phyloP scores from a whole-genome alignment of 345 rosid genomes.

The Diplotaxis tenuifolia region DNA sequence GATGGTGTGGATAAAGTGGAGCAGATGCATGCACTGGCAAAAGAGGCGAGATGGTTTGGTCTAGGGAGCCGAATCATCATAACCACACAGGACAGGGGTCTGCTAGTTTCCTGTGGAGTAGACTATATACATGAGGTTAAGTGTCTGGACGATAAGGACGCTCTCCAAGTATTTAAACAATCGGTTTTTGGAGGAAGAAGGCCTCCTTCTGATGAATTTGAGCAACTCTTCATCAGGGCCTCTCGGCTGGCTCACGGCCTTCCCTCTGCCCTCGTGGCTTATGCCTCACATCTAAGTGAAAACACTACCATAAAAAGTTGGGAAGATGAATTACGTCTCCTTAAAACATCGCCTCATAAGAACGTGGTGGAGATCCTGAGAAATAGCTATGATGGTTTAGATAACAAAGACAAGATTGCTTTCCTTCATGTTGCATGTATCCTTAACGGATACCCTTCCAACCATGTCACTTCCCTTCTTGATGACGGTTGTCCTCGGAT shows the following conservation, averaged over 20 bases:
- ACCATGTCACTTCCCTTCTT: not conserved
- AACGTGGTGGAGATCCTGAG: not conserved
- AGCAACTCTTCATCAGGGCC: no score
- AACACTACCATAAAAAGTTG: not conserved
- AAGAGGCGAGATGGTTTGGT: not conserved
- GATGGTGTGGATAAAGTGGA: not conserved
- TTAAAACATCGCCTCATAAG: not conserved
- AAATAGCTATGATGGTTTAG: not conserved
- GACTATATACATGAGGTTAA: not conserved
- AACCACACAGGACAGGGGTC: not conserved
- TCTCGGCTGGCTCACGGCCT: not conserved
- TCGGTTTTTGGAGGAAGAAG: no score
- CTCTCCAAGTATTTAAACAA: not conserved
- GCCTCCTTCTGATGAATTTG: no score
- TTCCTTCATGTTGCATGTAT: conserved; percentile 30
- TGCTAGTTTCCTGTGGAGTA: not conserved
- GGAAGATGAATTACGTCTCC: conserved; percentile 5
- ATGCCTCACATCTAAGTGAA: not conserved
- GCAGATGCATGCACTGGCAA: not conserved
- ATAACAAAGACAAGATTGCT: not conserved
- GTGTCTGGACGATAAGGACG: not conserved
- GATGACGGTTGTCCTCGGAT: not conserved
- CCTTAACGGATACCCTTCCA: not conserved
- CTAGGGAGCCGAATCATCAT: not conserved
- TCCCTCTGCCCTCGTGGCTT: not conserved